Evolutionary conservation across 208 protist genomes (phyloP), one percentile per base, ranked within the genome.

Genomic region (Leishmania turanica): DNA sequence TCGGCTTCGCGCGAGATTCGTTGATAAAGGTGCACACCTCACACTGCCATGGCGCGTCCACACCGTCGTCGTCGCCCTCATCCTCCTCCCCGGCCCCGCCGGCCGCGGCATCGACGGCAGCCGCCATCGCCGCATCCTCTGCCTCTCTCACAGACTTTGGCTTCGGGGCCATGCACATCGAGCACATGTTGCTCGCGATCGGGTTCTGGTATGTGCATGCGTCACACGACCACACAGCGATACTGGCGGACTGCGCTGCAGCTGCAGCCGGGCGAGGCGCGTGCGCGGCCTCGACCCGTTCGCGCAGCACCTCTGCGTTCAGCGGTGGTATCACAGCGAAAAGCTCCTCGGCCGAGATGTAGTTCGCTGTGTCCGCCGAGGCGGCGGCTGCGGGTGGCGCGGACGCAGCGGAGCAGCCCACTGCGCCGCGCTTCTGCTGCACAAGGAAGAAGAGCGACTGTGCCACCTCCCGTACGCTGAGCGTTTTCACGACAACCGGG

Each of bases 1-100:
- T 54, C 45, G 72, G 60, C 81, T 84, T 74, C 13, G 47, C 42
- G 24, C 88, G 87, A 19, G 81, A 88, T 34, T 84, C 83, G 74
- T 93, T 95, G 78, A 92, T 86, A 73, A 93, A 93, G 6, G 91
- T 95, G 81, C 92, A 95, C 72, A 84, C 76, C 37, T 45, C 79
- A 75, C 91, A 95, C 76, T 84, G 68, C 90, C 90, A 94, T 77
- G 84, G 85, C 17, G 82, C 78, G 60, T 96, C 92, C 73, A 74
- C 83, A 54, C 73, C 77, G 17, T 81, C 76, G 2, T 88, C 86
- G 9, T 85, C 84, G 47, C 73, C 77, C 3, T 82, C 82, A 27
- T 76, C 81, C 45, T 78, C 84, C 3, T 71, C 54, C 8, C 47
- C 72, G 21, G 8, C 34, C 8, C 51, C 13, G 42, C 64, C 75